Evolutionary conservation across 192 early-diverging fungal genomes (phyloP).

Genomic region (Coemansia erecta): DNA sequence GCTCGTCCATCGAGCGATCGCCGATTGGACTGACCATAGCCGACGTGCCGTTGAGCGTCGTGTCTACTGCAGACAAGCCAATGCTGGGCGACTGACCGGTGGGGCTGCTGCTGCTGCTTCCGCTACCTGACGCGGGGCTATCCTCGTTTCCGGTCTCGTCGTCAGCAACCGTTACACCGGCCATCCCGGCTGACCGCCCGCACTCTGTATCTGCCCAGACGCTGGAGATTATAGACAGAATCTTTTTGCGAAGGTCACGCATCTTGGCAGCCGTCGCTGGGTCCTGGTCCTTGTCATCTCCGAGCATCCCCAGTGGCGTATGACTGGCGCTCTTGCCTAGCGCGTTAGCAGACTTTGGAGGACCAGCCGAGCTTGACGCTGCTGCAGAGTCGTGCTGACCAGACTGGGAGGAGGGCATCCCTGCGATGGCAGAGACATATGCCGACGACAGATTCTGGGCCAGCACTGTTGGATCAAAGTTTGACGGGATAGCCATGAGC

Average conservation of each 20-base stretch:
- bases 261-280: slow-evolving; percentile 19
- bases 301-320: slow-evolving; percentile 10
- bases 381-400: not conserved
- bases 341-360: slow-evolving; percentile 21
- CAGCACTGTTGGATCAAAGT: slow-evolving; percentile 36
- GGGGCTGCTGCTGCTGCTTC: not conserved
- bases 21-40: slow-evolving; percentile 27
- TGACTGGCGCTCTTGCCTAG: slow-evolving; percentile 47
- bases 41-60: not conserved
- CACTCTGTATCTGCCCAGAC: slow-evolving; percentile 52
- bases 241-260: slow-evolving; percentile 34
- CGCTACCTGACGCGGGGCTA: not conserved
- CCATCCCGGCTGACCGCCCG: slow-evolving; percentile 49
- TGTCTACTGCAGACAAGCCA: not conserved
- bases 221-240: slow-evolving; percentile 44
- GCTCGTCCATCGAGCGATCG: slow-evolving; percentile 47
- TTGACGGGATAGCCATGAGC: slow-evolving; percentile 7
- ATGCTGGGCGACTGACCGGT: not conserved
- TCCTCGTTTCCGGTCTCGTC: slow-evolving; percentile 14
- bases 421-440: slow-evolving; percentile 41
- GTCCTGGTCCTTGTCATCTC: slow-evolving; percentile 1
- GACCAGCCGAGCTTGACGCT: not conserved
- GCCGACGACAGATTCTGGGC: slow-evolving; percentile 49
- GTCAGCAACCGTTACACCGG: slow-evolving; percentile 36
- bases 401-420: slow-evolving; percentile 6